Evolutionary conservation across 805 yeast species (phyloP).

Genomic region (Nadsonia fulvescens): DNA sequence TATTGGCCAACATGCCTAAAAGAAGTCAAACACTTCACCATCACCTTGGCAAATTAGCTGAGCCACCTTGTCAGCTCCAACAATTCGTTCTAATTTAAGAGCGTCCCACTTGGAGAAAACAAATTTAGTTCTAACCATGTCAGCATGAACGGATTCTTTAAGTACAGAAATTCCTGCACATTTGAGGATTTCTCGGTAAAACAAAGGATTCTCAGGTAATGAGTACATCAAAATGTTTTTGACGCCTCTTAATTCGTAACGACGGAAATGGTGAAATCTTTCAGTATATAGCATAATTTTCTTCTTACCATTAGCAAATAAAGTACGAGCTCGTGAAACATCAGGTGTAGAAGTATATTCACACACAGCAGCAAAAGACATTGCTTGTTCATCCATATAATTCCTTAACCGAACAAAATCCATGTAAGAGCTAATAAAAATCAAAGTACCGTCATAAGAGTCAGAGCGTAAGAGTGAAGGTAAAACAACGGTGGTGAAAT

Average conservation of each 20-base stretch:
- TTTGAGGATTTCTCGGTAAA: conserved; percentile 55
- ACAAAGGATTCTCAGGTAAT: conserved; percentile 68
- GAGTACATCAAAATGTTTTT: conserved; percentile 68
- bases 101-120: conserved; percentile 70
- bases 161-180: conserved; percentile 41
- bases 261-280: conserved; percentile 79
- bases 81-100: conserved; percentile 59
- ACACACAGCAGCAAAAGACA: conserved; percentile 53
- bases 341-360: conserved; percentile 70
- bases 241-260: conserved; percentile 74
- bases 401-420: conserved; percentile 71
- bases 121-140: conserved; percentile 34
- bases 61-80: conserved; percentile 59
- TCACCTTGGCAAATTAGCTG: conserved; percentile 49
- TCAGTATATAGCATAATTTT: conserved; percentile 80
- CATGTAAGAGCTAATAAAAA: conserved; percentile 71
- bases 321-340: conserved; percentile 48
- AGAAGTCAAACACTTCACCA: conserved; percentile 62
- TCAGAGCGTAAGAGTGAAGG: conserved; percentile 50
- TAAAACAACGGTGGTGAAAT: conserved; percentile 52
- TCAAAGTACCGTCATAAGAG: conserved; percentile 53
- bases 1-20: no score
- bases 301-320: conserved; percentile 42
- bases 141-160: conserved; percentile 34
- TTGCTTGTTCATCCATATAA: conserved; percentile 40